phyloP scores from a whole-genome alignment of 2,329 filamentous ascomycete genomes.

The Aplosporella prunicola region DNA sequence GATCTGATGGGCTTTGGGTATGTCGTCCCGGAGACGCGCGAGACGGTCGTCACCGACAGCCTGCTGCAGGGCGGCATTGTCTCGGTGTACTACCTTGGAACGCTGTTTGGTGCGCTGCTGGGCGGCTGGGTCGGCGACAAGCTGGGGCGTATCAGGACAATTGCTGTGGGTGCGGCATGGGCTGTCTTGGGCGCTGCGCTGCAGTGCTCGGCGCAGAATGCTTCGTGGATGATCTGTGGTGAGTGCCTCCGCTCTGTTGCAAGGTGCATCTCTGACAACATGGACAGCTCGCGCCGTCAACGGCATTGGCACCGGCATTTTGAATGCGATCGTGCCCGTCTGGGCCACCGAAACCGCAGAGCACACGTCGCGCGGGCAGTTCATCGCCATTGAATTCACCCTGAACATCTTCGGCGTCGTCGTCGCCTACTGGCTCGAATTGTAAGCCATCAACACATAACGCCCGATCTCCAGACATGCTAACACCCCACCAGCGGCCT shows the following conservation, averaged over 20 bases:
- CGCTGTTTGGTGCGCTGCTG: constrained; percentile 18
- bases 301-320: constrained; percentile 57
- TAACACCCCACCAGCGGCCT: constrained; percentile 31
- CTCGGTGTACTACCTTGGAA: constrained; percentile 24
- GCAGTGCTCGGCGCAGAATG: constrained; percentile 57
- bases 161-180: constrained; percentile 20
- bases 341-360: constrained; percentile 63
- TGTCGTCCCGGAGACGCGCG: constrained; percentile 17
- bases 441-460: constrained; percentile 7
- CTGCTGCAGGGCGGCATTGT: constrained; percentile 26
- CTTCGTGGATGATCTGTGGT: constrained; percentile 61
- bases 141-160: constrained; percentile 21
- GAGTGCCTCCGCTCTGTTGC: constrained; percentile 18
- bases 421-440: constrained; percentile 45
- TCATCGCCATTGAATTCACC: constrained; percentile 64
- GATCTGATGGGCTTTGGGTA: constrained; percentile 23
- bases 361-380: constrained; percentile 57
- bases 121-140: constrained; percentile 21
- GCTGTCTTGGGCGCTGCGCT: constrained; percentile 45
- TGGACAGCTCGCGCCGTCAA: constrained; percentile 47
- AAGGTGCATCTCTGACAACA: neutral
- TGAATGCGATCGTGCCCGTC: constrained; percentile 62
- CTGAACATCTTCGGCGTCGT: constrained; percentile 64
- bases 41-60: constrained; percentile 17
- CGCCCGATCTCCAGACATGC: neutral